A percentile compares a stretch with the other conserved stretches of the same genome.
Conservation (phyloP, 2,329 filamentous ascomycete genomes). For the Cephalotrichum gorgonifer region DNA sequence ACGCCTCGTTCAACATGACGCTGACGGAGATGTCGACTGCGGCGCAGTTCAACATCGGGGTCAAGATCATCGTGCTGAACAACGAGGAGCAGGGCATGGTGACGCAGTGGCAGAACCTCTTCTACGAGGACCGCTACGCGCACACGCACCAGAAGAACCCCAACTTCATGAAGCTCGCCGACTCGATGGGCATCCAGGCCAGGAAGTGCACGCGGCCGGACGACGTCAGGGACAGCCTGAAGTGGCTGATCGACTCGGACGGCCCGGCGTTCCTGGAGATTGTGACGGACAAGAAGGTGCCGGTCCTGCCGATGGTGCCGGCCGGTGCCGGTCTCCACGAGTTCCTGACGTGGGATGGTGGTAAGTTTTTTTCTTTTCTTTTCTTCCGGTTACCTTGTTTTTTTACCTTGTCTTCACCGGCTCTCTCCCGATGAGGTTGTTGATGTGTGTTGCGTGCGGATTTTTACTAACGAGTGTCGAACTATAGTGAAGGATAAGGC, state of each 20-base stretch:
- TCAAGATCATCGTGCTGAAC: conserved; percentile 91
- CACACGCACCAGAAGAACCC: conserved; percentile 89
- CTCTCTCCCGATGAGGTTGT: too few species aligned
- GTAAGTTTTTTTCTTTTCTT: conserved; percentile 31
- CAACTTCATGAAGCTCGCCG: conserved; percentile 82
- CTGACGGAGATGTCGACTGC: conserved; percentile 90
- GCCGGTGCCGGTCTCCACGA: conserved; percentile 80
- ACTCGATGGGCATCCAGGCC: conserved; percentile 81
- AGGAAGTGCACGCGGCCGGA: conserved; percentile 62
- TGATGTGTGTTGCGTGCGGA: too few species aligned
- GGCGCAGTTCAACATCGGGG: conserved; percentile 89
- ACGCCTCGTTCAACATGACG: conserved; percentile 99
- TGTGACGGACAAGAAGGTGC: conserved; percentile 81
- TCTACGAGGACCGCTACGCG: conserved; percentile 80
- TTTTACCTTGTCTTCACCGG: background rate
- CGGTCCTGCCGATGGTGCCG: conserved; percentile 96
- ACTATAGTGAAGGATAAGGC: conserved; percentile 56
- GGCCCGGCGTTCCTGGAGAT: conserved; percentile 93
- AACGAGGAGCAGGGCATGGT: conserved; percentile 98
- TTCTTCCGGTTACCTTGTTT: background rate
- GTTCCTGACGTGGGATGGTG: conserved; percentile 79
- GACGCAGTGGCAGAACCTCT: conserved; percentile 90
- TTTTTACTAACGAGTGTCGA: too few species aligned
- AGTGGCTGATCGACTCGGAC: conserved; percentile 66
- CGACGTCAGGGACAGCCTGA: conserved; percentile 66